Conservation (phyloP, 2,329 filamentous ascomycete genomes). For the Capronia epimyces region DNA sequence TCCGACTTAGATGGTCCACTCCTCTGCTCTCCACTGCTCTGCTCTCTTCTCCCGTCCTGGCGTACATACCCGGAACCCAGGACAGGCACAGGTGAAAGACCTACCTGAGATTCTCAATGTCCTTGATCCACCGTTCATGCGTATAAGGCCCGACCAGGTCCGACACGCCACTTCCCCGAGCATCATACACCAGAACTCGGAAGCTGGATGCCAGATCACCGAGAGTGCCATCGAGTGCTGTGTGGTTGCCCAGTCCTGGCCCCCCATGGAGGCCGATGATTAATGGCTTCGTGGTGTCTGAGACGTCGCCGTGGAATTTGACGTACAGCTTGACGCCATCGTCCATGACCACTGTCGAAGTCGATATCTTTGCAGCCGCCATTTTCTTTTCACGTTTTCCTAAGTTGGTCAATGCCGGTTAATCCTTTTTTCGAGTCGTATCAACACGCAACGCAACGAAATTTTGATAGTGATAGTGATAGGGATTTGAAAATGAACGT, state of each 20-base stretch:
- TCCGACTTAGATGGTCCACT: too few relatives aligned
- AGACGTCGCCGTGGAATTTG: conserved; percentile 5
- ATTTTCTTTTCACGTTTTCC: too few relatives aligned
- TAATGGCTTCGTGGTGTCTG: conserved; percentile 7
- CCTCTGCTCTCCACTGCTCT: too few relatives aligned
- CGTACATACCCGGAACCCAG: background rate
- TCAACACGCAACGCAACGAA: too few relatives aligned
- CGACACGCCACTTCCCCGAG: conserved; percentile 12
- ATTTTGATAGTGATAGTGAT: too few relatives aligned
- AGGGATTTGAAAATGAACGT: too few relatives aligned
- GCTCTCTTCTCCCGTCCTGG: too few relatives aligned
- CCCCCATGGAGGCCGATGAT: conserved; percentile 17
- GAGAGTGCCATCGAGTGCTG: conserved; percentile 9
- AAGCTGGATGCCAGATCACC: conserved; percentile 7
- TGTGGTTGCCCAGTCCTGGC: conserved; percentile 10
- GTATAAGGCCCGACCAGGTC: conserved; percentile 9
- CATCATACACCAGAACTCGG: conserved; percentile 18
- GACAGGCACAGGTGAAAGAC: background rate
- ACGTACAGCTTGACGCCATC: conserved; percentile 16
- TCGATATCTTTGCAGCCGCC: conserved; percentile 1
- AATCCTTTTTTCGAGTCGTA: too few relatives aligned
- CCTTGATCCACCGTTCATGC: conserved; percentile 18
- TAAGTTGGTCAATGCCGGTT: too few relatives aligned
- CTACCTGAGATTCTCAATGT: conserved; percentile 18
- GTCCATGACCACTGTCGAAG: conserved; percentile 13